Conservation (phyloP, 73 alveolate species). For the Tetrahymena malaccensis region DNA sequence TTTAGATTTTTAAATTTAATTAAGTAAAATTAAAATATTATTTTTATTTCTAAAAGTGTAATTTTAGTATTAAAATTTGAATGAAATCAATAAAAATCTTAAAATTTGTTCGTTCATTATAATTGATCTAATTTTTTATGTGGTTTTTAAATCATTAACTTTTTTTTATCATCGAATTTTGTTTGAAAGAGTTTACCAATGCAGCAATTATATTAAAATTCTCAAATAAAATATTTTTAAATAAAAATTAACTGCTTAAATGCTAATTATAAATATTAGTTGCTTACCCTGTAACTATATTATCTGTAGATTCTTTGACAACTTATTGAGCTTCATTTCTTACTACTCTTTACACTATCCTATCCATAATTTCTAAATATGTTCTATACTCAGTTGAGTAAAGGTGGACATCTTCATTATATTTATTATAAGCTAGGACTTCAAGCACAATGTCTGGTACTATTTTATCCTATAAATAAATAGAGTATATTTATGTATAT, state of each 20-base stretch:
- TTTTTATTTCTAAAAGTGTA: too few relatives aligned
- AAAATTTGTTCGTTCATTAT: too few relatives aligned
- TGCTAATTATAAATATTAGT: background rate
- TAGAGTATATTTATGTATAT: background rate
- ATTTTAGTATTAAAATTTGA: too few relatives aligned
- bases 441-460: slow-evolving; percentile 37
- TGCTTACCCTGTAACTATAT: slow-evolving; percentile 14
- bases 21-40: too few relatives aligned
- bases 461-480: slow-evolving; percentile 13
- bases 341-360: slow-evolving; percentile 21
- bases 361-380: slow-evolving; percentile 12
- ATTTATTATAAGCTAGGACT: slow-evolving; percentile 24
- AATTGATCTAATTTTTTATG: too few relatives aligned
- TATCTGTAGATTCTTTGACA: slow-evolving; percentile 36
- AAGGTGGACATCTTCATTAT: slow-evolving; percentile 25
- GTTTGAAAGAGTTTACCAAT: too few relatives aligned
- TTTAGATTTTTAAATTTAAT: too few relatives aligned
- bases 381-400: slow-evolving; percentile 18
- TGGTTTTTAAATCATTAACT: too few relatives aligned
- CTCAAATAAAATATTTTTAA: too few relatives aligned
- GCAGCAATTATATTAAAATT: too few relatives aligned
- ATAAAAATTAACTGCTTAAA: background rate
- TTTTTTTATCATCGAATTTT: too few relatives aligned
- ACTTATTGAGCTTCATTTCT: slow-evolving; percentile 31
- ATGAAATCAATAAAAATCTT: too few relatives aligned